These are phyloP conservation scores for Hortaea werneckii DNA, from an alignment of 2,329 filamentous ascomycete species.

Conservation along the genomic window DNA sequence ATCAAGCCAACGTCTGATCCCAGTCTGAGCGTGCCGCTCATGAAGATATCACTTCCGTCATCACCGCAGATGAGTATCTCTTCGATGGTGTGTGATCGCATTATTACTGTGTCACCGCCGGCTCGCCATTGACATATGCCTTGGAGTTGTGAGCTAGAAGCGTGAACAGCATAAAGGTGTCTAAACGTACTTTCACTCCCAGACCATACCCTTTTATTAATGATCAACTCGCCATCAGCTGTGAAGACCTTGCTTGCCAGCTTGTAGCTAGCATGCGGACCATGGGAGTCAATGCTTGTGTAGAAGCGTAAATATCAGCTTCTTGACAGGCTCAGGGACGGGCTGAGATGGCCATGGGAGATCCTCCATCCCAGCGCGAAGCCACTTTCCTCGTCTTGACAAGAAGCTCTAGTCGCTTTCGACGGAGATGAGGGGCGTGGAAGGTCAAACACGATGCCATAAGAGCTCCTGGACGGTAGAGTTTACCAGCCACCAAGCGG, in stretches of 20 bases:
- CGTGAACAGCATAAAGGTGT: background rate
- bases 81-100: constrained; percentile 4
- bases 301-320: constrained; percentile 5
- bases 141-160: background rate
- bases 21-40: constrained; percentile 6
- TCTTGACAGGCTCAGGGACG: constrained; percentile 3
- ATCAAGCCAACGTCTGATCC: constrained; percentile 3
- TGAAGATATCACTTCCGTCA: constrained; percentile 3
- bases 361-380: constrained; percentile 1
- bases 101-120: constrained; percentile 1
- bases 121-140: constrained; percentile 5
- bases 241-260: constrained; percentile 4
- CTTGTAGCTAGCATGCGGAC: background rate
- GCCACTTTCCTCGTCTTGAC: too few species aligned
- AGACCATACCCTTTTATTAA: constrained; percentile 5
- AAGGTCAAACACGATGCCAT: too few species aligned
- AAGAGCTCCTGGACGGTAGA: too few species aligned
- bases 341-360: constrained; percentile 5
- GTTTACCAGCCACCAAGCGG: too few species aligned
- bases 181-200: constrained; percentile 2
- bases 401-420: too few species aligned
- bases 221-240: constrained; percentile 2
- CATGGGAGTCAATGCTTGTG: constrained; percentile 1
- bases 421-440: too few species aligned
- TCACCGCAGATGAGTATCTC: constrained; percentile 4